These are phyloP conservation scores for Parachaetomium inaequale DNA, from an alignment of 495 filamentous ascomycete species.

Conservation along the genomic window DNA sequence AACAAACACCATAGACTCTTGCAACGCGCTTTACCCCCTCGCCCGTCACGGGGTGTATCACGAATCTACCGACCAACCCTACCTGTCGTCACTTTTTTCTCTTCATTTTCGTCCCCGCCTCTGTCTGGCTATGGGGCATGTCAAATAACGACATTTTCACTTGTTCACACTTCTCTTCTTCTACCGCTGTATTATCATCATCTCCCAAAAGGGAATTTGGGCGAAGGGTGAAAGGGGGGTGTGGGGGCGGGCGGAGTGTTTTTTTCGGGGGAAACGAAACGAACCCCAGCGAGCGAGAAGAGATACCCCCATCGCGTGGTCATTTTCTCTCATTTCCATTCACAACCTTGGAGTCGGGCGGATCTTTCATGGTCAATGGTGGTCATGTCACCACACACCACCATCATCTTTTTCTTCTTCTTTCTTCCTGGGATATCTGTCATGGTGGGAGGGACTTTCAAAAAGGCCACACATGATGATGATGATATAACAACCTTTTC, in stretches of 20 bases:
- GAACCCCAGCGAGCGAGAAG: slow-evolving; percentile 2
- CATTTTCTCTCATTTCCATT: not conserved
- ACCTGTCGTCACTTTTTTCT: not conserved
- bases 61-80: not conserved
- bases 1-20: not conserved
- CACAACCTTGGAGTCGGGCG: slow-evolving; percentile 13
- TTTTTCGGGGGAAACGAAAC: not conserved
- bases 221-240: no score
- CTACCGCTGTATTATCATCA: not conserved
- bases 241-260: not conserved
- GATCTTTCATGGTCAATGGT: not conserved
- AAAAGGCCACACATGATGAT: slow-evolving; percentile 9
- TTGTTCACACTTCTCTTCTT: not conserved
- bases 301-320: not conserved
- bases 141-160: not conserved
- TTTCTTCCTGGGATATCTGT: slow-evolving; percentile 8
- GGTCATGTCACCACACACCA: slow-evolving; percentile 1
- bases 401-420: slow-evolving; percentile 2
- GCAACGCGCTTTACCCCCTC: not conserved
- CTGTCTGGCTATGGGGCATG: not conserved
- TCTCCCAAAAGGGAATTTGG: no score
- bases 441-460: not conserved
- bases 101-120: not conserved
- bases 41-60: not conserved
- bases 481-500: not conserved